Evolutionary conservation across 805 yeast genomes (phyloP), one percentile per base, ranked within the genome.

Genomic region (Teunomyces lycoperdinae): DNA sequence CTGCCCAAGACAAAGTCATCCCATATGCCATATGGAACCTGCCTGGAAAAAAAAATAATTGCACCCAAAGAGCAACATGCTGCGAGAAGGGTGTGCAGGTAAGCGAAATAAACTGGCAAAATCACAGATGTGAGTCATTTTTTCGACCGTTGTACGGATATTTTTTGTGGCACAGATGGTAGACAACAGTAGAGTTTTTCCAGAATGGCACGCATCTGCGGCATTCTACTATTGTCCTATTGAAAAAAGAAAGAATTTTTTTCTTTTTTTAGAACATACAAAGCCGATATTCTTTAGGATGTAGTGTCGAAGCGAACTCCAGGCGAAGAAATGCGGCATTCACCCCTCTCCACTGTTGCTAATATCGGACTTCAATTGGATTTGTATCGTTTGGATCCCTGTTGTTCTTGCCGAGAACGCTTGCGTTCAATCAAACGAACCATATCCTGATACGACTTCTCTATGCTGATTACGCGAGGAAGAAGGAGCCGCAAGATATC

Each of bases 21-120:
- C 41, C 41, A 38, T 38, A 13, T 7, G 40, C 16, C 40, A 36
- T 24, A 36, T 38, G 29, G 41, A 20, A 24, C 30, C 41, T n/a
- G 11, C 17, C 11, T 17, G 10, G 30, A 14, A 20, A 38, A 38
- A 36, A 36, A 38, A 38, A 38, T 36, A 38, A 38, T 38, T 38
- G 41, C 41, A 38, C 41, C 41, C 41, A 38, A 24, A 38, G 4
- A 38, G 41, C 27, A 38, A 38, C 41, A 38, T 26, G 28, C 28
- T 38, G 41, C 30, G 41, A 38, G 41, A 10, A 26, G 9, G 41
- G 24, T 24, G 41, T 38, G 41, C 41, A 38, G 30, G 27, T 38
- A 38, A 38, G 41, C 14, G 13, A 20, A 5, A n/a, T 24, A 26
- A 38, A 20, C n/a, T 38, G 41, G 41, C 41, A 24, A 38, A 38